Base-by-base conservation (phyloP, 805 yeast species). In the Diddensiella caesifluorescens region DNA sequence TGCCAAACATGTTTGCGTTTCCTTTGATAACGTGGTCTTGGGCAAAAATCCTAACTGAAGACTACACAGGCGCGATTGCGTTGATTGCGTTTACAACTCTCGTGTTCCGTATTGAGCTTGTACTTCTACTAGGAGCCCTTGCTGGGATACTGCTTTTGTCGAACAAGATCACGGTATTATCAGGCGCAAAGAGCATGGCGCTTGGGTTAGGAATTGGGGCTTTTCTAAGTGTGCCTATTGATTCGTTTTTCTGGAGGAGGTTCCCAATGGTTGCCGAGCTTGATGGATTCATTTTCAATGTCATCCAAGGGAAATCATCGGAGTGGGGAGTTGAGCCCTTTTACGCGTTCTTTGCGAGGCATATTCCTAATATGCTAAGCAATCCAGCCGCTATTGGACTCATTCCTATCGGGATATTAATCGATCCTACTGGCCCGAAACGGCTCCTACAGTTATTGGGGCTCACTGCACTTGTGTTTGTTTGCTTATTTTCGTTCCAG, bases 311-410 rank as follows among this genome's bases (percentile, higher is more conserved):
- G 1, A 76, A 83, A 30, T 70, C 95, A 1, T 60, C 73, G 1
- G 69, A 77, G 12, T 90, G 97, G 97, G 97, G 97, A 0, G 71
- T 71, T 1, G 89, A 84, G 58, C 95, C 97, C 3, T 73, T 71
- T 52, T 47, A 61, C 27, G 74, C 84, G 0, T 90, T 90, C 62
- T 79, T 87, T 52, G 60, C 72, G 2, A 69, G 68, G 37, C 75
- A 78, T 50, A 52, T 63, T 56, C 79, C 69, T n/a, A 62, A 60
- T 38, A 47, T 66, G 22, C 41, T 63, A 12, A 53, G 55, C 32
- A 61, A 61, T 44, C 69, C 68, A 3, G 37, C 53, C 13, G 31
- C 67, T 53, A 44, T 52, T 52, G 44, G 55, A 54, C 41, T 74
- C 53, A 45, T 62, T 75, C 34, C 76, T 71, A 48, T 60, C 56